Evolutionary conservation across 2,329 filamentous ascomycete species (phyloP).

Genomic region (Colletotrichum eremochloae): DNA sequence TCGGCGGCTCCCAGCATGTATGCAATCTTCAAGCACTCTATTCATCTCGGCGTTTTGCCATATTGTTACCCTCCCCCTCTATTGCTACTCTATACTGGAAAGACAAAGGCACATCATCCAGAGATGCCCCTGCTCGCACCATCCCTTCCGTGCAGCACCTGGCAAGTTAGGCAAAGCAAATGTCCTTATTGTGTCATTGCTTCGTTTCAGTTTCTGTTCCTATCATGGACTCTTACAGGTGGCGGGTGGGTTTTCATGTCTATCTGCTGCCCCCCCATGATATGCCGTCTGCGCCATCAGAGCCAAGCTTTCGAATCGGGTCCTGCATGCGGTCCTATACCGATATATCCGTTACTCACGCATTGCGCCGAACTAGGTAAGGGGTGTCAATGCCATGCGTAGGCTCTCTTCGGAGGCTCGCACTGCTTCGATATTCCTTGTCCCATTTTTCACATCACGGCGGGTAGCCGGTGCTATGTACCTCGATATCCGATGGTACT

Average conservation of each 20-base stretch:
- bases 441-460: slow-evolving; percentile 29
- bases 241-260: slow-evolving; percentile 5
- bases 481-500: slow-evolving; percentile 43
- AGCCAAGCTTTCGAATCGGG: neutral
- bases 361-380: slow-evolving; percentile 1
- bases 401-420: neutral
- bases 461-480: slow-evolving; percentile 42
- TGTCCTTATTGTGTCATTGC: slow-evolving; percentile 5
- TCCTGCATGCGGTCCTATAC: slow-evolving; percentile 6
- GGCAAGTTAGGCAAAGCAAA: neutral
- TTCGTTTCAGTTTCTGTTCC: slow-evolving; percentile 31
- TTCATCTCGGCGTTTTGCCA: slow-evolving; percentile 24
- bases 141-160: neutral
- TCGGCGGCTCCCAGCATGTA: neutral
- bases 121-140: slow-evolving; percentile 9
- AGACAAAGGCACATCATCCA: slow-evolving; percentile 23
- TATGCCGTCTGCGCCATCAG: neutral
- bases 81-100: slow-evolving; percentile 8
- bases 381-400: neutral
- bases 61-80: neutral
- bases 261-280: slow-evolving; percentile 18
- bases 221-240: slow-evolving; percentile 25
- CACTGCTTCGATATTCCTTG: neutral
- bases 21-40: neutral
- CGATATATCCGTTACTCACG: neutral